Base-by-base conservation (phyloP, 495 filamentous ascomycete genomes). In the Aspergillus avenaceus region DNA sequence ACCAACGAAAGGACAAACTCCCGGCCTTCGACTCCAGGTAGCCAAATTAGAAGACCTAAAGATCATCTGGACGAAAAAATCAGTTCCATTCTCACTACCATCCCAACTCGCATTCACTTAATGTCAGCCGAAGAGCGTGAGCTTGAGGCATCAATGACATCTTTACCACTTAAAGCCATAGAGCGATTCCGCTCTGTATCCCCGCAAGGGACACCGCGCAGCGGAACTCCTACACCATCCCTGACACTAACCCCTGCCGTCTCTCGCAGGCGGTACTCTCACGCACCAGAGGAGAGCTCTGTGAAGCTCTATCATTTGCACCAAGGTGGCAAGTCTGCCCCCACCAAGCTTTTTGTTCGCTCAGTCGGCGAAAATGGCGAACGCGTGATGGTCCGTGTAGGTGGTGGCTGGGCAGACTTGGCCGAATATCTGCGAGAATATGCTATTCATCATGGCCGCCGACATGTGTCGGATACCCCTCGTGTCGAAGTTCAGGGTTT, bases 351-450 rank as follows among this genome's bases (percentile, higher is more conserved):
- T 2, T 93, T 92, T 61, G 90, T 97, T 22, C 86, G 93, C 1
- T 83, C 90, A 12, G 90, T 98, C 1, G 93, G 93, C 28, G 89
- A 95, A 64, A 76, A 82, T 24, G 85, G 86, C n/a, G 90, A 96
- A 64, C 82, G 93, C 23, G 91, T 97, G 37, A 97, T 98, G 91
- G 95, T 97, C 8, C 86, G 93, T 47, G 90, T 97, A 18, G 93
- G 93, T 13, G 93, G 93, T 50, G 93, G 93, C 28, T 98, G 93
- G 93, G 88, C 90, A 12, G 93, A 98, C 62, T 72, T 98, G 19
- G 90, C 85, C 22, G 92, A 96, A 66, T 97, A 96, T 62, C 76
- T 98, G n/a, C 84, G 86, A 54, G 88, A 96, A 62, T 98, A 95
- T 59, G 90, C 89, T 18, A 78, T 82, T 38, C 93, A 98, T 65